Conservation (phyloP, 495 filamentous ascomycete species). For the Hyaloscypha variabilis region DNA sequence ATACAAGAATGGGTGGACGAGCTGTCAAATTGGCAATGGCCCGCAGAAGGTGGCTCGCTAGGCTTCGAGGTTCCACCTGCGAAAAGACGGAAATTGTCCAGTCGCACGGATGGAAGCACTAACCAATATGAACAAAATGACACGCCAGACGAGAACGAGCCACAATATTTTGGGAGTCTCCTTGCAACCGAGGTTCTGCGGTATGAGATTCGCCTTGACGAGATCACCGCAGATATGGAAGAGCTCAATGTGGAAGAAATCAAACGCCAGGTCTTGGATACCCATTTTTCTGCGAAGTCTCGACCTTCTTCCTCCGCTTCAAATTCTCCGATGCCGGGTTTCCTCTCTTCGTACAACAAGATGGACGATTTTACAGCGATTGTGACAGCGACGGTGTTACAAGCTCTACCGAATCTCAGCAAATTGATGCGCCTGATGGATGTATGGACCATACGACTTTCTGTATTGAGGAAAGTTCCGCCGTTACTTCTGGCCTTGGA, state of each 20-base stretch:
- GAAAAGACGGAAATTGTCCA: slow-evolving; percentile 38
- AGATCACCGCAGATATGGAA: slow-evolving; percentile 77
- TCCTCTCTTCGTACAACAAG: slow-evolving; percentile 41
- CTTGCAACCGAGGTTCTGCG: slow-evolving; percentile 57
- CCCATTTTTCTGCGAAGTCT: slow-evolving; percentile 62
- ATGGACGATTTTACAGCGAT: slow-evolving; percentile 88
- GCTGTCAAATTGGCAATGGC: slow-evolving; percentile 77
- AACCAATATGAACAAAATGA: slow-evolving; percentile 18
- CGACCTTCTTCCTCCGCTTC: slow-evolving; percentile 49
- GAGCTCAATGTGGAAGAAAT: slow-evolving; percentile 85
- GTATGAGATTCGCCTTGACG: slow-evolving; percentile 76
- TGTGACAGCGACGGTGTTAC: slow-evolving; percentile 84
- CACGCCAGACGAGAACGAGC: slow-evolving; percentile 31
- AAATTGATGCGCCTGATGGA: slow-evolving; percentile 68
- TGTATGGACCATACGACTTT: slow-evolving; percentile 75
- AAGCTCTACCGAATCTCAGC: slow-evolving; percentile 81
- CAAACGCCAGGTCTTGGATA: slow-evolving; percentile 83
- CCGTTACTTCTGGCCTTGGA: slow-evolving; percentile 67
- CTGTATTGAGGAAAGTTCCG: slow-evolving; percentile 72
- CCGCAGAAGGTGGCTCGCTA: slow-evolving; percentile 41
- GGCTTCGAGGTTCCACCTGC: slow-evolving; percentile 55
- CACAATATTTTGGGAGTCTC: slow-evolving; percentile 70
- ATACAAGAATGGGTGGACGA: slow-evolving; percentile 79
- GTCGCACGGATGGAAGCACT: slow-evolving; percentile 1
- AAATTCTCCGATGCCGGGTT: slow-evolving; percentile 45